A percentile compares a stretch with the other conserved stretches of the same genome.
Evolutionary conservation across 106 monocot species (phyloP).

Genomic region (Allium cepa): DNA sequence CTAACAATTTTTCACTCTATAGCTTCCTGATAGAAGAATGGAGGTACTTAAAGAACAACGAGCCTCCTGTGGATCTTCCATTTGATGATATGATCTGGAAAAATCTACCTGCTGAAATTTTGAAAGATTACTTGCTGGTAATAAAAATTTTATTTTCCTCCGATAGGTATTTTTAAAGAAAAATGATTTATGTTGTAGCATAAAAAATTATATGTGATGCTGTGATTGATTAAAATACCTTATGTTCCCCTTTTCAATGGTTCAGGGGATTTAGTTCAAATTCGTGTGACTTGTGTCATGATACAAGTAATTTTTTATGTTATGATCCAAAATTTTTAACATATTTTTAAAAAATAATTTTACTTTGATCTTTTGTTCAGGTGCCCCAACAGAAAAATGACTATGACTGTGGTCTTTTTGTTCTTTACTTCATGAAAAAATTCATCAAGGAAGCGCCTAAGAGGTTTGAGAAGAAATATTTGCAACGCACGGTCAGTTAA

Average conservation of each 20-base stretch:
- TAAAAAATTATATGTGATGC: too few species aligned
- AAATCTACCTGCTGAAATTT: slow-evolving; percentile 46
- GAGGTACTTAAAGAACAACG: slow-evolving; percentile 38
- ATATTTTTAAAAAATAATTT: too few species aligned
- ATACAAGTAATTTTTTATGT: too few species aligned
- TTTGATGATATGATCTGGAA: slow-evolving; percentile 50
- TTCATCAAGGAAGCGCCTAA: slow-evolving; percentile 82
- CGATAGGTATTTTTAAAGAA: too few species aligned
- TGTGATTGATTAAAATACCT: too few species aligned
- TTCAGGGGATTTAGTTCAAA: too few species aligned
- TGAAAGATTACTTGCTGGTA: slow-evolving; percentile 54
- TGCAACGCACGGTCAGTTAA: slow-evolving; percentile 40
- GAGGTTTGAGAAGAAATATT: slow-evolving; percentile 58
- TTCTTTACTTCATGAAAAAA: slow-evolving; percentile 82
- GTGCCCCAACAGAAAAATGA: slow-evolving; percentile 93
- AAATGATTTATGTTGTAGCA: too few species aligned
- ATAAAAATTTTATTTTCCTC: too few species aligned
- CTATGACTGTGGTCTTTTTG: slow-evolving; percentile 92
- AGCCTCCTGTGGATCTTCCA: slow-evolving; percentile 31
- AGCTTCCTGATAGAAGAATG: slow-evolving; percentile 87
- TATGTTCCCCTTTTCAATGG: too few species aligned
- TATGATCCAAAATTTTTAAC: too few species aligned
- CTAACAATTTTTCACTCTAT: slow-evolving; percentile 8
- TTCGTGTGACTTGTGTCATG: too few species aligned
- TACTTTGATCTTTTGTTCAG: slow-evolving; percentile 13